Evolutionary conservation across 805 yeast species (phyloP), one percentile per base, ranked within the genome.

Genomic region (Sungouiella blattae): DNA sequence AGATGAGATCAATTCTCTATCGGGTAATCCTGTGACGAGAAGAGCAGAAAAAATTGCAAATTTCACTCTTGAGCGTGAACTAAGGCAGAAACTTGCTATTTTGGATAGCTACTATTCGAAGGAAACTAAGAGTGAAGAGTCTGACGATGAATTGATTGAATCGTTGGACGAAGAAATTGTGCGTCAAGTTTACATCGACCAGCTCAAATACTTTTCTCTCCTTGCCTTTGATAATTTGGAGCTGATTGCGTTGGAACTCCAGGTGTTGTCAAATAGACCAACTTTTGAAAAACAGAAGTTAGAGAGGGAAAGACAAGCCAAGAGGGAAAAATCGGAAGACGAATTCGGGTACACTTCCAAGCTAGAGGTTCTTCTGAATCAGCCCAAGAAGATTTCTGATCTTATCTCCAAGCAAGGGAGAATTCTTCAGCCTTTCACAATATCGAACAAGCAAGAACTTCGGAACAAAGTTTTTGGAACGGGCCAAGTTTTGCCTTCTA

Each of bases 401-500:
- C 47, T 86, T 27, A 48, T 87, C 5, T 74, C 87, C 0, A 75
- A 77, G 37, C 75, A 75, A 26, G 98, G 98, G 3, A 83, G 82
- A 55, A 82, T 91, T 5, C 58, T 85, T 21, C 75, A 83, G 47
- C 97, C 97, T 8, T 93, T 91, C 58, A 84, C 91, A 0, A 71
- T 91, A 12, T 77, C 81, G 7, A 46, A 55, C 1, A 71, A 77
- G 40, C 77, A 77, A 24, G 76, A 80, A 30, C 46, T 87, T 12
- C 67, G 72, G 38, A 63, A 69, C 21, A 76, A 80, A 49, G 96
- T 89, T 0, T 78, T 76, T 47, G 96, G 97, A 1, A 87, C 94
- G 2, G 98, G 97, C 1, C 97, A 93, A 60, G 78, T 73, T 17
- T 69, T 91, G 18, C 98, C 98, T 2, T 87, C 97, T 0, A 87